Conservation (phyloP, 2,329 filamentous ascomycete genomes). For the Claviceps arundinis region DNA sequence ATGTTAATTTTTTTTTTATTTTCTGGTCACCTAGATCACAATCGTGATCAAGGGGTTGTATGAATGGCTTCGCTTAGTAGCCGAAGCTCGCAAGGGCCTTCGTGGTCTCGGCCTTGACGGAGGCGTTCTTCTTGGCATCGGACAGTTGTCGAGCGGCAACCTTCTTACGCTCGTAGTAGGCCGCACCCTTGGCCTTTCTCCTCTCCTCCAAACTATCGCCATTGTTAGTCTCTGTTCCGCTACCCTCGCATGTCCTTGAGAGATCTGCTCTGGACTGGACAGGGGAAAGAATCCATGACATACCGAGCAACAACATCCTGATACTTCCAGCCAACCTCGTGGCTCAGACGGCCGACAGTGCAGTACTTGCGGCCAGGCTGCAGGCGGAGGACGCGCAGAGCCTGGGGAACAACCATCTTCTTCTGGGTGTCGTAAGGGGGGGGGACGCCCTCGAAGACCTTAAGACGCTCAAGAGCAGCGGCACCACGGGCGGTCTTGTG, state of each 20-base stretch:
- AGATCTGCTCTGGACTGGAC: background rate
- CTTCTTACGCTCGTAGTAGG: conserved; percentile 99
- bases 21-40: conserved; percentile 13
- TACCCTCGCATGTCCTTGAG: background rate
- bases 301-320: conserved; percentile 97
- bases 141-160: conserved; percentile 77
- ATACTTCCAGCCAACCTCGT: conserved; percentile 99
- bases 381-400: conserved; percentile 86
- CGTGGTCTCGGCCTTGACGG: conserved; percentile 74
- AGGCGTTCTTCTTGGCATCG: conserved; percentile 86
- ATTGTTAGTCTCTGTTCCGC: conserved; percentile 8
- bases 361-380: conserved; percentile 99
- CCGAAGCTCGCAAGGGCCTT: conserved; percentile 80
- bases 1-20: conserved; percentile 12
- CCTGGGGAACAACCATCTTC: conserved; percentile 98
- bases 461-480: conserved; percentile 93
- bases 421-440: conserved; percentile 99
- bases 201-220: conserved; percentile 82
- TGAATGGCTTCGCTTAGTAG: conserved; percentile 52
- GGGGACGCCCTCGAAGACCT: conserved; percentile 99
- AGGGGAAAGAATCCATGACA: conserved; percentile 20
- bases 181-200: conserved; percentile 97
- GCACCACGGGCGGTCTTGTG: conserved; percentile 99
- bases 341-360: conserved; percentile 92
- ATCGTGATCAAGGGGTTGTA: conserved; percentile 13